Evolutionary conservation across 1,139 yeast genomes (phyloP), one percentile per base, ranked within the genome.

Genomic region (Arxiozyma heterogenica): DNA sequence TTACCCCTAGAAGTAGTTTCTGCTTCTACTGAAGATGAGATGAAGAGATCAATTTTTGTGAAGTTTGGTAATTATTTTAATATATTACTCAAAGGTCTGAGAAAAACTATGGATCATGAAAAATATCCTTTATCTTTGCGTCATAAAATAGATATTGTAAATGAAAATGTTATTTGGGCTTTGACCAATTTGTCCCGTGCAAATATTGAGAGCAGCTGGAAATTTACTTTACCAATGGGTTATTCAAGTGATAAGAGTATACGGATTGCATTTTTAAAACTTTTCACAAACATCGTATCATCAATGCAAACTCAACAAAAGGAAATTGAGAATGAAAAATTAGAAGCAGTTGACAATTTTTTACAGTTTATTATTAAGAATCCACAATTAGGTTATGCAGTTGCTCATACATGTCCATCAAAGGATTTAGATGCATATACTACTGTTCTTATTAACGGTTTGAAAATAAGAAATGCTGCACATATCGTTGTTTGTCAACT

Each of bases 121-220:
- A 61, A 59, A 18, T 71, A 67, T 55, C 70, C 74, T 1, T 64
- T 71, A 3, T 68, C 73, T 27, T 58, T 72, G 45, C 72, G 68
- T 53, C 86, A 84, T 62, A 84, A 85, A 62, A 72, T 82, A 30
- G 74, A 78, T 39, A 69, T 73, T 15, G 75, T 86, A 38, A 78
- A 82, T 30, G 87, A 84, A 27, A 81, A 84, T 65, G 82, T 86
- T n/a, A 80, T 87, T 53, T 73, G 75, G 43, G 80, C 88, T 44
- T 74, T 88, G 50, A 82, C 91, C 1, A 85, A 85, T 60, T 68
- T 89, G 46, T 73, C 89, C 51, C 83, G 80, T 61, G 78, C 86
- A 12, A 90, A 89, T 64, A 82, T 85, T 2, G 90, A 85, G 58
- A 82, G 86, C 51, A 95, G 96, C 11, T 75, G 88, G 65, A 83